Evolutionary conservation across 2,329 filamentous ascomycete genomes (phyloP), one percentile per base, ranked within the genome.

Genomic region (Phialophora verrucosa): DNA sequence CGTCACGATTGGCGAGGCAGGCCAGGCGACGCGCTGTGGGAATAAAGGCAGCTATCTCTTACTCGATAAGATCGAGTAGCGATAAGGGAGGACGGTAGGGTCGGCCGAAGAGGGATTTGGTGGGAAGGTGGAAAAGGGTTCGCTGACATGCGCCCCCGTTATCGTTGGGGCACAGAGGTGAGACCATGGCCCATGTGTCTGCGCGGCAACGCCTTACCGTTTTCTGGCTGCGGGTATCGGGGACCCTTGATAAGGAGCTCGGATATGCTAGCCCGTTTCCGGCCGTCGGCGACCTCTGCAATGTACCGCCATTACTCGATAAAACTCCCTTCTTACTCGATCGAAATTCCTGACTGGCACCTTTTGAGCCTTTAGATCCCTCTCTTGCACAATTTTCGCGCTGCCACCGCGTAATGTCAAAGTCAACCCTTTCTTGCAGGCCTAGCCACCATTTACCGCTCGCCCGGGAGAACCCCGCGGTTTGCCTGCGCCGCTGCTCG

Each of bases 31-130:
- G 51, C 25, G 29, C 31, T 23, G 51, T 47, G 59, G 59, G 58
- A 51, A 38, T 20, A 38, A 35, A 23, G 55, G 54, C 42, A 29
- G 50, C 25, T 71, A 71, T 71, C 65, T 66, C 59, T 71, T 71
- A 71, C 67, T 71, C 69, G 69, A 71, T 71, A 60, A 59, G 62
- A 71, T 69, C 68, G 64, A 69, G 62, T 51, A 69, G 66, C 68
- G 66, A 71, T 67, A 70, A 44, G 38, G 7, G 38, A 66, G 64
- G 50, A 44, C 31, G 32, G 31, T 27, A 20, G 20, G 27, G 27
- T 38, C 27, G 47, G 44, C 42, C 20, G 42, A 65, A 38, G 56
- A 29, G 57, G 47, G 64, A 56, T 35, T 57, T 61, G 58, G 62
- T 35, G 27, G 53, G 31, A 35, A 23, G 59, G 55, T 62, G 63